phyloP scores from a whole-genome alignment of 495 filamentous ascomycete species.

The Aspergillus haitiensis region DNA sequence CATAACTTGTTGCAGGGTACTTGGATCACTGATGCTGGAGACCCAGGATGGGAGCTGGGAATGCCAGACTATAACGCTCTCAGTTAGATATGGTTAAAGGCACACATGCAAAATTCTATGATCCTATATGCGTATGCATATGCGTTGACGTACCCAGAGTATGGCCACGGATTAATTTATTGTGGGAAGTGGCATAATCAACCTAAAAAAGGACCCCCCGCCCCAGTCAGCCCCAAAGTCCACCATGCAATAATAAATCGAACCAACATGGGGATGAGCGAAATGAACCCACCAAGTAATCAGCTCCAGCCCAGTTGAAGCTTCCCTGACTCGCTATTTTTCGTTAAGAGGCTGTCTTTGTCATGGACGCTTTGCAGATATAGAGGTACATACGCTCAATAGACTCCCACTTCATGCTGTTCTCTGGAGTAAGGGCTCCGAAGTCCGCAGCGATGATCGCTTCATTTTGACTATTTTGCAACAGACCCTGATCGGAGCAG shows the following conservation, averaged over 20 bases:
- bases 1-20: slow-evolving; percentile 42
- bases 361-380: neutral
- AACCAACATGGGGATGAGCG: neutral
- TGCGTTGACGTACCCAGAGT: slow-evolving; percentile 44
- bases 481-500: slow-evolving; percentile 23
- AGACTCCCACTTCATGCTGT: slow-evolving; percentile 59
- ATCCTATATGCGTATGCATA: neutral
- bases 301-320: slow-evolving; percentile 45
- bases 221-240: neutral
- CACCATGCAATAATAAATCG: too few species aligned
- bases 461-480: slow-evolving; percentile 23
- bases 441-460: slow-evolving; percentile 50
- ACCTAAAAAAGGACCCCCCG: slow-evolving; percentile 26
- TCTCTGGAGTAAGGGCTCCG: slow-evolving; percentile 54
- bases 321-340: slow-evolving; percentile 33
- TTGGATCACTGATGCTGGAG: slow-evolving; percentile 42
- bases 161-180: slow-evolving; percentile 52
- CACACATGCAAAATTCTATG: neutral
- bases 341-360: slow-evolving; percentile 15
- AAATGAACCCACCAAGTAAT: slow-evolving; percentile 37
- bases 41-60: slow-evolving; percentile 56
- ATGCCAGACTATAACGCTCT: slow-evolving; percentile 45
- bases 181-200: slow-evolving; percentile 48
- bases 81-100: slow-evolving; percentile 1
- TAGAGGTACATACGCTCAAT: slow-evolving; percentile 32